A percentile compares a stretch with the other conserved stretches of the same genome.
Evolutionary conservation across 2,329 filamentous ascomycete genomes (phyloP).

Genomic region (Teratosphaeria destructans): DNA sequence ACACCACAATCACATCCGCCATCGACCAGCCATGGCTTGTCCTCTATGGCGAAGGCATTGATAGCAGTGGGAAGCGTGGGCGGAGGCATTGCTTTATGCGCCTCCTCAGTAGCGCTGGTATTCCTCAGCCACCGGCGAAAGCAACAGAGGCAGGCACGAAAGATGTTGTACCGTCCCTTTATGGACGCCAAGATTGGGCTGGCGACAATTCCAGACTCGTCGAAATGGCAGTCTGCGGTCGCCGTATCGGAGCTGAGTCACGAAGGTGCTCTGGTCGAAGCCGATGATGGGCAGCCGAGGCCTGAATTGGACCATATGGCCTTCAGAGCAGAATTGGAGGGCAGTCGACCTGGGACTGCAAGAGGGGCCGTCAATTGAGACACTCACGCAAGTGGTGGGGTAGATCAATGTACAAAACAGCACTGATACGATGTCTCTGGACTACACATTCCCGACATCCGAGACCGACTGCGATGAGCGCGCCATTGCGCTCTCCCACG

Average conservation of each 20-base stretch:
- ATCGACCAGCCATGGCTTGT: background rate
- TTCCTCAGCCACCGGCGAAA: background rate
- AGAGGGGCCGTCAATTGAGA: background rate
- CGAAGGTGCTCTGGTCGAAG: background rate
- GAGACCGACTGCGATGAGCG: too few relatives aligned
- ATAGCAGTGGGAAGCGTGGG: background rate
- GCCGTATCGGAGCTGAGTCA: background rate
- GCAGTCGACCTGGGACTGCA: background rate
- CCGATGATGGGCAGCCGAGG: background rate
- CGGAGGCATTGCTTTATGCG: background rate
- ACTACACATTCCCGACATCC: too few relatives aligned
- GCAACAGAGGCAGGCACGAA: background rate
- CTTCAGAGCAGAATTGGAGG: slow-evolving; percentile 3
- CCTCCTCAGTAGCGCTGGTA: background rate
- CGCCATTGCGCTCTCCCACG: too few relatives aligned
- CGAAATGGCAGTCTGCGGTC: background rate
- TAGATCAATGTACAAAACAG: background rate
- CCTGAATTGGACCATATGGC: slow-evolving; percentile 1
- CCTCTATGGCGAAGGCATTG: background rate
- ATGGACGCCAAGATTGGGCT: background rate
- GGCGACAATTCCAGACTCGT: background rate
- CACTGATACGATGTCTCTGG: too few relatives aligned
- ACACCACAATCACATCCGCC: background rate
- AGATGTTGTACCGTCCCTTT: background rate
- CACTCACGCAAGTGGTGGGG: background rate